Conservation (phyloP, 1,284 basidiomycete species). For the Irpex sp. region DNA sequence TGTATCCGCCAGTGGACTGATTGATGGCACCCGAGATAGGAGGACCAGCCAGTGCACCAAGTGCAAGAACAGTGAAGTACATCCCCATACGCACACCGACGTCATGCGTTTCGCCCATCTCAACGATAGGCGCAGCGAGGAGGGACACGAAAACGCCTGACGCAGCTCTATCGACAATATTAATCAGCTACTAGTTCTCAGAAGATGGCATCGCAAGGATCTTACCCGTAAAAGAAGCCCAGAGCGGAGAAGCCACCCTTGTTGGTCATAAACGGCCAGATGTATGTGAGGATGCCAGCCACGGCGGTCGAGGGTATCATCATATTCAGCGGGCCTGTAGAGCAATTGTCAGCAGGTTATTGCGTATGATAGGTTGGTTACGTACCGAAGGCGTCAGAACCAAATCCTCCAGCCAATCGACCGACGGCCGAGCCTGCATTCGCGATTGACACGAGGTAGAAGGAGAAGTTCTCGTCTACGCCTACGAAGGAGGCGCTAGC, state of each 20-base stretch:
- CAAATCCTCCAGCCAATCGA: constrained; percentile 45
- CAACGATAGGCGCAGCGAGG: constrained; percentile 61
- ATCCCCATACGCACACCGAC: constrained; percentile 70
- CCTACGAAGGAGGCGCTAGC: constrained; percentile 46
- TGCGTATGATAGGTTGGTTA: neutral
- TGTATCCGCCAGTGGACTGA: constrained; percentile 49
- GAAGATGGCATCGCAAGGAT: constrained; percentile 9
- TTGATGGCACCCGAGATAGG: constrained; percentile 70
- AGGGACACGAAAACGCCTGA: constrained; percentile 68
- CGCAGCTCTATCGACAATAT: constrained; percentile 43
- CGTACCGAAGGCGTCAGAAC: constrained; percentile 48
- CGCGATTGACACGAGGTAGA: constrained; percentile 56
- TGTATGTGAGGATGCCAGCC: constrained; percentile 60
- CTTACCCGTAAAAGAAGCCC: constrained; percentile 61
- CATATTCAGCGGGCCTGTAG: constrained; percentile 58
- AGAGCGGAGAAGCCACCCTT: constrained; percentile 50
- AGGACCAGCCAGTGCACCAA: constrained; percentile 59
- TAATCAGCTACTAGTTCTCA: neutral
- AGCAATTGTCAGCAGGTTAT: neutral
- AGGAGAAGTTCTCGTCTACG: constrained; percentile 43
- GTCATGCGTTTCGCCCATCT: constrained; percentile 66
- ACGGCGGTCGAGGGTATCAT: constrained; percentile 61
- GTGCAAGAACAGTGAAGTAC: constrained; percentile 56
- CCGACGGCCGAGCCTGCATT: constrained; percentile 52
- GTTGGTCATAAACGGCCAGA: constrained; percentile 63